Evolutionary conservation across 1,284 basidiomycete species (phyloP).

Genomic region (Trichosporon coremiiforme): DNA sequence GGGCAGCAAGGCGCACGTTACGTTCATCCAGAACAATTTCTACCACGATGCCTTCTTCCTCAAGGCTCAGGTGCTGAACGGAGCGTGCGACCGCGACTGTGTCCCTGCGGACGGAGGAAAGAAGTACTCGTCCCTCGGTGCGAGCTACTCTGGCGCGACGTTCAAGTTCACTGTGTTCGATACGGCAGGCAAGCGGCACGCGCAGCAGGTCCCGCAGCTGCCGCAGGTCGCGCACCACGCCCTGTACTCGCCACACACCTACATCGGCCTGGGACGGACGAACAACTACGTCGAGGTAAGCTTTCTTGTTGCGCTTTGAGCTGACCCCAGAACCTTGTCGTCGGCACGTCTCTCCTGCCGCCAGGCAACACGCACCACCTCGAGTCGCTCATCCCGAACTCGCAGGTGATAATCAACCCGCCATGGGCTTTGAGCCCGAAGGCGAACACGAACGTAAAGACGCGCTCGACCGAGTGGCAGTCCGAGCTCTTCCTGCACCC

Average conservation of each 20-base stretch:
- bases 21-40: conserved; percentile 95
- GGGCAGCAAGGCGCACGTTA: conserved; percentile 56
- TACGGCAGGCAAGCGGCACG: conserved; percentile 81
- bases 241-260: conserved; percentile 86
- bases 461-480: conserved; percentile 66
- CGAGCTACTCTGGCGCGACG: conserved; percentile 89
- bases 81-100: conserved; percentile 84
- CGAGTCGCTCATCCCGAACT: conserved; percentile 97
- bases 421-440: conserved; percentile 52
- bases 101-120: conserved; percentile 64
- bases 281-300: conserved; percentile 94
- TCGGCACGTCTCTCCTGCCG: conserved; percentile 78
- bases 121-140: conserved; percentile 84
- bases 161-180: conserved; percentile 98
- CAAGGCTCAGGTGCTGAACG: conserved; percentile 91
- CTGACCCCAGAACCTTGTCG: conserved; percentile 69
- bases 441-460: conserved; percentile 26
- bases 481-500: conserved; percentile 88
- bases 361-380: conserved; percentile 75
- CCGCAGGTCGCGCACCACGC: conserved; percentile 89
- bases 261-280: conserved; percentile 96
- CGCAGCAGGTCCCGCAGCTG: conserved; percentile 90
- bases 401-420: conserved; percentile 91
- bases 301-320: neutral
- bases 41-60: conserved; percentile 99